Conservation (phyloP, 164 flowering plant genomes). For the Annona squamosa region DNA sequence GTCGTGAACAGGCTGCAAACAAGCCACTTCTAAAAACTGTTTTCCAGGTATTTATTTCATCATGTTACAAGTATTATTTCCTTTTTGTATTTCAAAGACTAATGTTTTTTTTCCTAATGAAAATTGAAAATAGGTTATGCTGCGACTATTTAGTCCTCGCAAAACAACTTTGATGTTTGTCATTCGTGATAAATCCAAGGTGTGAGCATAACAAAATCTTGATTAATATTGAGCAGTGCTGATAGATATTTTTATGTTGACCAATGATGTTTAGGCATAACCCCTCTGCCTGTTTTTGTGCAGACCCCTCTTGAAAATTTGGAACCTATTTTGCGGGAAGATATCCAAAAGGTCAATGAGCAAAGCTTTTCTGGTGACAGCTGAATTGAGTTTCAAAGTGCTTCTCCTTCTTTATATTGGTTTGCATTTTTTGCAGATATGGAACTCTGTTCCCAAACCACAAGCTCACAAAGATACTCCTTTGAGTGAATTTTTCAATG, state of each 20-base stretch:
- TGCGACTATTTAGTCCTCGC: conserved; percentile 98
- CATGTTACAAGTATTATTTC: neutral
- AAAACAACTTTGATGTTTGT: conserved; percentile 93
- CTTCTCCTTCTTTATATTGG: conserved; percentile 4
- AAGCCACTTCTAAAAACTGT: conserved; percentile 95
- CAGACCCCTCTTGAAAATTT: conserved; percentile 91
- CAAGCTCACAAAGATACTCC: conserved; percentile 85
- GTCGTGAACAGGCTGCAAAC: conserved; percentile 99
- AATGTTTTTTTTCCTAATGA: neutral
- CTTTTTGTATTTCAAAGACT: neutral
- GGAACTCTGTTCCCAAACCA: conserved; percentile 94
- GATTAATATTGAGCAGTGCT: neutral
- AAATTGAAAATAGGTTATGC: conserved; percentile 63
- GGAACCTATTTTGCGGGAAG: conserved; percentile 92
- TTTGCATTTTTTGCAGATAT: conserved; percentile 48
- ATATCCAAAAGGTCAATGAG: conserved; percentile 74
- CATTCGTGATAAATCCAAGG: conserved; percentile 94
- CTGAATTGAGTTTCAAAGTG: neutral
- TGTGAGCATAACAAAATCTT: conserved; percentile 9
- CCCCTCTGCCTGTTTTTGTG: conserved; percentile 8
- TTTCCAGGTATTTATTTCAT: conserved; percentile 52
- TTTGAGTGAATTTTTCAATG: conserved; percentile 94
- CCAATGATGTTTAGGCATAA: neutral
- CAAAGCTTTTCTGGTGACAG: neutral
- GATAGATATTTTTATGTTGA: neutral